These are phyloP conservation scores for Malus hybrid DNA, from an alignment of 331 rosid species.

Conservation along the genomic window DNA sequence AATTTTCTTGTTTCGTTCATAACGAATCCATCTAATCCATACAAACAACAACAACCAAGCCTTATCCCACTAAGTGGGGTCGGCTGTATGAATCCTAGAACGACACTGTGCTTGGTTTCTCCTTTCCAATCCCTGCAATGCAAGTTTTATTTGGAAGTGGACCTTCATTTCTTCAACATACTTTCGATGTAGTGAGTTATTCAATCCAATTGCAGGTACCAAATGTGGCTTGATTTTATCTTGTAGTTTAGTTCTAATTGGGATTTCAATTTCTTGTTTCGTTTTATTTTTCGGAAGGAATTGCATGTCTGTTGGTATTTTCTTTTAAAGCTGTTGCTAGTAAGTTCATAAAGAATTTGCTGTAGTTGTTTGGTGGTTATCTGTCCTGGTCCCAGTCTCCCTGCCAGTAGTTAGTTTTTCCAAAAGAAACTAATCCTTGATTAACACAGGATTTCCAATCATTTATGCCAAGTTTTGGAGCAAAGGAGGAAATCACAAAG, in stretches of 20 bases:
- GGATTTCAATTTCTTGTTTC: background rate
- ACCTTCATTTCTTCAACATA: background rate
- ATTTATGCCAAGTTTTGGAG: slow-evolving; percentile 29
- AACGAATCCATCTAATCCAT: too few relatives aligned
- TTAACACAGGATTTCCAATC: slow-evolving; percentile 50
- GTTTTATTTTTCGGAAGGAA: background rate
- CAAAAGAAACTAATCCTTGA: background rate
- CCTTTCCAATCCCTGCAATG: too few relatives aligned
- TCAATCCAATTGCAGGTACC: background rate
- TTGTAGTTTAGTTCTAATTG: background rate
- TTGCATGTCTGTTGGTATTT: background rate
- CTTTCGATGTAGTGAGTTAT: background rate
- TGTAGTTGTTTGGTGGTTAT: background rate
- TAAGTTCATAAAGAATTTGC: background rate
- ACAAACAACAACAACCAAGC: too few relatives aligned
- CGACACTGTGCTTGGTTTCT: too few relatives aligned
- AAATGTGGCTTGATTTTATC: background rate
- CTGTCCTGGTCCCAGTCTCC: background rate
- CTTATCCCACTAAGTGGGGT: too few relatives aligned
- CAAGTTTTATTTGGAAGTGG: too few relatives aligned
- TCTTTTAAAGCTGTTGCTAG: background rate
- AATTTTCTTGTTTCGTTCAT: too few relatives aligned
- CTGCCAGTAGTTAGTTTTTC: background rate
- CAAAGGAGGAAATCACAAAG: slow-evolving; percentile 41
- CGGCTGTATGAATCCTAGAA: too few relatives aligned